phyloP scores from a whole-genome alignment of 2,329 filamentous ascomycete species.

The Epichloe brachyelytri region DNA sequence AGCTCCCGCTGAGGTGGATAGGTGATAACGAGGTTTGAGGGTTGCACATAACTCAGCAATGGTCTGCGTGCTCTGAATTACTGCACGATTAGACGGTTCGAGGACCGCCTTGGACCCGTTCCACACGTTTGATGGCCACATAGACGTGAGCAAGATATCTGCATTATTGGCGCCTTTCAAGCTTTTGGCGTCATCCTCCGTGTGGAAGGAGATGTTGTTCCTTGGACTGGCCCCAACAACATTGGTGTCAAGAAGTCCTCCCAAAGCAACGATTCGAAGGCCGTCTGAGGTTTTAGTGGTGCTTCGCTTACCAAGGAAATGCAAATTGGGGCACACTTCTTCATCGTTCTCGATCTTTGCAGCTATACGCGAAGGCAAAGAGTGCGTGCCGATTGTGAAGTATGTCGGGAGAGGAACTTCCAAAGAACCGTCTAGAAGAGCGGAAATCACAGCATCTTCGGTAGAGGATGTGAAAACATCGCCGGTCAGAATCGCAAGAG shows the following conservation, averaged over 20 bases:
- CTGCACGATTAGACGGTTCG: slow-evolving; percentile 36
- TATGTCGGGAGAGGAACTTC: slow-evolving; percentile 73
- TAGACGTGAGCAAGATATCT: slow-evolving; percentile 76
- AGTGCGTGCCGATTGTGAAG: slow-evolving; percentile 65
- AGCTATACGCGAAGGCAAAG: slow-evolving; percentile 58
- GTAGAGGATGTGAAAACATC: slow-evolving; percentile 61
- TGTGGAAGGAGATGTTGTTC: slow-evolving; percentile 65
- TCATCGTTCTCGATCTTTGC: slow-evolving; percentile 62
- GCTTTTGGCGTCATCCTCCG: slow-evolving; percentile 59
- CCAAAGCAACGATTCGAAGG: slow-evolving; percentile 73
- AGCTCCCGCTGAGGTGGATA: slow-evolving; percentile 51
- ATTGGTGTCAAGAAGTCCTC: slow-evolving; percentile 55
- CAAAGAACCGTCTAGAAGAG: slow-evolving; percentile 61
- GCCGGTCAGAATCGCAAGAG: slow-evolving; percentile 72
- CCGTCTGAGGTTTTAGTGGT: slow-evolving; percentile 84
- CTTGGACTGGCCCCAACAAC: slow-evolving; percentile 50
- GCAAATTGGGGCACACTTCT: slow-evolving; percentile 78
- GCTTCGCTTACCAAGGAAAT: slow-evolving; percentile 77
- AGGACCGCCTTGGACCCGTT: slow-evolving; percentile 52
- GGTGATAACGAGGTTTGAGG: slow-evolving; percentile 85
- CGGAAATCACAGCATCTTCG: slow-evolving; percentile 44
- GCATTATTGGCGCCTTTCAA: slow-evolving; percentile 64
- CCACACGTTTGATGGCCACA: slow-evolving; percentile 70
- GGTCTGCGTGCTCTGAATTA: slow-evolving; percentile 45
- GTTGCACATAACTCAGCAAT: slow-evolving; percentile 66